A percentile compares a stretch with the other conserved stretches of the same genome.
Conservation (phyloP, 2,329 filamentous ascomycete genomes). For the Aspergillus ochraceoroseus region DNA sequence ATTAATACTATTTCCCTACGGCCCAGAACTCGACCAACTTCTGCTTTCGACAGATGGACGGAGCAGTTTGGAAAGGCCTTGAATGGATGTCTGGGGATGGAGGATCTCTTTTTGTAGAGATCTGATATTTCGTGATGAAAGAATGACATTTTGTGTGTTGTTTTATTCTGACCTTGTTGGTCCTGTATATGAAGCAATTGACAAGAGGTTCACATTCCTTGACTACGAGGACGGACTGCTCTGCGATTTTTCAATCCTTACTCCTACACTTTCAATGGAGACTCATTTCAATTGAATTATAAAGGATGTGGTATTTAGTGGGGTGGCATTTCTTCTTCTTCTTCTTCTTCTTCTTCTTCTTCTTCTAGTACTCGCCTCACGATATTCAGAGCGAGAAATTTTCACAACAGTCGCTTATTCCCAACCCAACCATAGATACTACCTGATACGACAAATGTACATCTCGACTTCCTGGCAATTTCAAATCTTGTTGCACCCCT, state of each 20-base stretch:
- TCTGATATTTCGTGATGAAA: neutral
- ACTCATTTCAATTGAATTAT: too few relatives aligned
- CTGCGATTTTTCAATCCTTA: too few relatives aligned
- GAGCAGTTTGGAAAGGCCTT: neutral
- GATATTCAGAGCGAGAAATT: too few relatives aligned
- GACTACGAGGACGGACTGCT: neutral
- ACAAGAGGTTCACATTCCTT: constrained; percentile 1
- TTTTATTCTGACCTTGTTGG: constrained; percentile 4
- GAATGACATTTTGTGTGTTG: neutral
- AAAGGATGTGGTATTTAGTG: too few relatives aligned
- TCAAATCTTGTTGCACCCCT: too few relatives aligned
- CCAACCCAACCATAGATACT: too few relatives aligned
- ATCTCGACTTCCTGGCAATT: too few relatives aligned
- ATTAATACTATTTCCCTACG: constrained; percentile 42
- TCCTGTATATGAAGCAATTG: constrained; percentile 15
- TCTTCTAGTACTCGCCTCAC: too few relatives aligned
- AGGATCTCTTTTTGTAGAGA: neutral
- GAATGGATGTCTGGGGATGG: neutral
- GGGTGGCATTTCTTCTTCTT: too few relatives aligned
- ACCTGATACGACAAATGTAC: too few relatives aligned
- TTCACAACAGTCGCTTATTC: too few relatives aligned
- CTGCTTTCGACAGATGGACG: constrained; percentile 5
- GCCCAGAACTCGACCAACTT: constrained; percentile 20
- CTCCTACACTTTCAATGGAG: constrained; percentile 1
- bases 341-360: too few relatives aligned